Conservation (phyloP, 2,329 filamentous ascomycete species). For the Curvularia spicifera region DNA sequence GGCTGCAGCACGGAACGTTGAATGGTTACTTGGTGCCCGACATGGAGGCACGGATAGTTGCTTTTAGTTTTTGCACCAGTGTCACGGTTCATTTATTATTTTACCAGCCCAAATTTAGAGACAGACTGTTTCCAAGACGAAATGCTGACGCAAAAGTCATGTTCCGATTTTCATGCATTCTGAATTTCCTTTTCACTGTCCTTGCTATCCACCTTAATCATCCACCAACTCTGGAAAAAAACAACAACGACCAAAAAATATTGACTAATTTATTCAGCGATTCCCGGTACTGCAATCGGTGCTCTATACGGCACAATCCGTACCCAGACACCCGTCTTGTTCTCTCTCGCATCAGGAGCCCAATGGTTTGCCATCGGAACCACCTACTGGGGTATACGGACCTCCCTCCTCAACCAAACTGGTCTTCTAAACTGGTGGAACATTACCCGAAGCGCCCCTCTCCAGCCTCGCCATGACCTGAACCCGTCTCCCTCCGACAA, state of each 20-base stretch:
- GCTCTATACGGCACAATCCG: slow-evolving; percentile 60
- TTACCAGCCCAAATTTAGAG: neutral
- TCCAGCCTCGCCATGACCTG: slow-evolving; percentile 43
- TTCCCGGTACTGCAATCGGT: slow-evolving; percentile 67
- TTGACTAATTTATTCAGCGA: slow-evolving; percentile 52
- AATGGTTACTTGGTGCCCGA: neutral
- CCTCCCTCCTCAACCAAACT: slow-evolving; percentile 46
- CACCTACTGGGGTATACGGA: slow-evolving; percentile 72
- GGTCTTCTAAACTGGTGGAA: slow-evolving; percentile 44
- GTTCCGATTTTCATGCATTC: neutral
- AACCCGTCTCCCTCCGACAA: slow-evolving; percentile 65
- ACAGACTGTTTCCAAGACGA: neutral
- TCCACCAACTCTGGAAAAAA: neutral
- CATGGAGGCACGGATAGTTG: neutral
- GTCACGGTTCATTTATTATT: neutral
- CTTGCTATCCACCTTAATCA: neutral
- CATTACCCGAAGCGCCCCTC: slow-evolving; percentile 34
- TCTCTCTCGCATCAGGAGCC: slow-evolving; percentile 73
- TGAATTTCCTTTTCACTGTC: neutral
- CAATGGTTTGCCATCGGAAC: slow-evolving; percentile 83
- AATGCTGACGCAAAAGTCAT: neutral
- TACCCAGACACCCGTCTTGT: slow-evolving; percentile 70
- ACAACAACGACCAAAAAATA: neutral
- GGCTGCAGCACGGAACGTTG: neutral
- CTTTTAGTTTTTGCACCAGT: neutral